phyloP scores from a whole-genome alignment of 2,329 filamentous ascomycete genomes.

The Didymella segeticola region DNA sequence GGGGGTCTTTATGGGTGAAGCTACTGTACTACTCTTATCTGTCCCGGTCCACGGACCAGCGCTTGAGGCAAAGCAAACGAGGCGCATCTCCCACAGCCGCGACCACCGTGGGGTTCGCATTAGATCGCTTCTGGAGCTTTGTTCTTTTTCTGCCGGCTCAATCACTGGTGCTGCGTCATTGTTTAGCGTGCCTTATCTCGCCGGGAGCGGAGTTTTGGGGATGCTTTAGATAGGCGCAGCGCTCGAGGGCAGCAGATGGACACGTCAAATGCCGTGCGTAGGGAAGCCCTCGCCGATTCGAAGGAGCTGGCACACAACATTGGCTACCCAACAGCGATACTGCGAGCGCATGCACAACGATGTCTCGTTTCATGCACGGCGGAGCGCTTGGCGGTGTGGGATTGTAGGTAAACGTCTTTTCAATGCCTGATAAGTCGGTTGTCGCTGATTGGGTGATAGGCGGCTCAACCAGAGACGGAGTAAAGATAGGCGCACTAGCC shows the following conservation, averaged over 20 bases:
- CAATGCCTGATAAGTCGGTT: conserved; percentile 22
- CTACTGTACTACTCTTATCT: conserved; percentile 48
- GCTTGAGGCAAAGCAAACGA: conserved; percentile 47
- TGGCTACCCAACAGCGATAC: conserved; percentile 12
- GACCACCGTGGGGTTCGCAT: conserved; percentile 47
- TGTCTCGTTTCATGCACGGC: conserved; percentile 31
- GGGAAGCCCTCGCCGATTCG: conserved; percentile 20
- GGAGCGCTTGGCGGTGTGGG: conserved; percentile 39
- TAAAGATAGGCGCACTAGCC: conserved; percentile 10
- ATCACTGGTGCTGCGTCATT: conserved; percentile 37
- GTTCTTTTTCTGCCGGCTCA: conserved; percentile 40
- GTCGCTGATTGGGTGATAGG: conserved; percentile 16
- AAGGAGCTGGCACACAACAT: conserved; percentile 9
- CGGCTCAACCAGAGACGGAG: background rate
- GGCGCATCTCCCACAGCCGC: conserved; percentile 41
- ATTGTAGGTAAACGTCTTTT: conserved; percentile 23
- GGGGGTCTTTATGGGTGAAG: conserved; percentile 44
- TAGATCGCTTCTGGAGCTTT: conserved; percentile 41
- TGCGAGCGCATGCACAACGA: conserved; percentile 11
- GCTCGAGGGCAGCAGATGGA: conserved; percentile 12
- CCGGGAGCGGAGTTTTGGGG: conserved; percentile 24
- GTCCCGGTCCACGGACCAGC: conserved; percentile 44
- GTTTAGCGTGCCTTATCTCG: conserved; percentile 34
- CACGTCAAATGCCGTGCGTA: conserved; percentile 18
- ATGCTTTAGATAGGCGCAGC: conserved; percentile 22